These are phyloP conservation scores for Colletotrichum aenigma DNA, from an alignment of 2,329 filamentous ascomycete genomes.

Conservation along the genomic window DNA sequence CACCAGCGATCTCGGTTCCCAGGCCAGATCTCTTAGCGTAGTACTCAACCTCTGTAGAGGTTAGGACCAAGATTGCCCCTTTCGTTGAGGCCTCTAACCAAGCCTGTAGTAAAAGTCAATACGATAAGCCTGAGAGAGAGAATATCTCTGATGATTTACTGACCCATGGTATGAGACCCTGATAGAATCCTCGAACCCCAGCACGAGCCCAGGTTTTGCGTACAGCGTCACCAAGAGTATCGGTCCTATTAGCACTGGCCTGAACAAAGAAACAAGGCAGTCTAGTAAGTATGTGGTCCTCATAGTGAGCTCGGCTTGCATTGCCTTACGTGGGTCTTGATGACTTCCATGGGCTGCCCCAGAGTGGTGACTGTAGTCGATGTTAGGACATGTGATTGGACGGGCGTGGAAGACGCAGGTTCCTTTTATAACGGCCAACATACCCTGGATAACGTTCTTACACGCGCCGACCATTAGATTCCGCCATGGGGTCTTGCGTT, in stretches of 20 bases:
- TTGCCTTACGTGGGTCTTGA: slow-evolving; percentile 19
- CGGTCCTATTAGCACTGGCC: background rate
- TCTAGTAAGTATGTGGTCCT: background rate
- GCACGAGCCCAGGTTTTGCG: slow-evolving; percentile 11
- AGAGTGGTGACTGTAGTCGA: slow-evolving; percentile 8
- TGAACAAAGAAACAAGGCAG: background rate
- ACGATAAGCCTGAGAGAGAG: background rate
- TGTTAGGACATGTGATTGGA: background rate
- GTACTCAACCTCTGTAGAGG: background rate
- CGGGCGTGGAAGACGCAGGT: background rate
- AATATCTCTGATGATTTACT: background rate
- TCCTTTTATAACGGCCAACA: background rate
- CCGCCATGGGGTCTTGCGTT: background rate
- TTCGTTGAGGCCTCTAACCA: slow-evolving; percentile 17
- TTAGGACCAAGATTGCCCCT: background rate
- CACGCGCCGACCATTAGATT: background rate
- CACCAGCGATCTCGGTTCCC: background rate
- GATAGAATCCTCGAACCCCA: slow-evolving; percentile 15
- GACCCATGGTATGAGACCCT: slow-evolving; percentile 22
- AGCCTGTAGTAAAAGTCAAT: background rate
- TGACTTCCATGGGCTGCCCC: slow-evolving; percentile 21
- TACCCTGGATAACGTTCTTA: slow-evolving; percentile 3
- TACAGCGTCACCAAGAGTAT: slow-evolving; percentile 4
- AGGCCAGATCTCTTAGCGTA: background rate
- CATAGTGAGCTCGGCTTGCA: background rate